These are phyloP conservation scores for Cercospora berteroae DNA, from an alignment of 2,329 filamentous ascomycete species.

Conservation along the genomic window DNA sequence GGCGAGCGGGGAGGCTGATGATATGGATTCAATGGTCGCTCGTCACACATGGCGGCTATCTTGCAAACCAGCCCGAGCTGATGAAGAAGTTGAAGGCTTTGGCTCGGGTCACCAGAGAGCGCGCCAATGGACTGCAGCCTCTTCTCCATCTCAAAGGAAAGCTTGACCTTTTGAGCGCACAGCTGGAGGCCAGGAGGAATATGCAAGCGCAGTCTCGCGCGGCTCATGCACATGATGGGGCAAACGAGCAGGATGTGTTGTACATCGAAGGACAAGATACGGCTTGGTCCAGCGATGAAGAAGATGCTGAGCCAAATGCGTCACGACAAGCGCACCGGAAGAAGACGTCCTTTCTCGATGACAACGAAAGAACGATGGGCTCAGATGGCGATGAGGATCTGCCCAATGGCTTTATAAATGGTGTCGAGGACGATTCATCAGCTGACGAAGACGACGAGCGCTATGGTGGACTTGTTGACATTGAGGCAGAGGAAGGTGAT, in stretches of 20 bases:
- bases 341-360: slow-evolving; percentile 11
- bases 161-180: slow-evolving; percentile 87
- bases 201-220: slow-evolving; percentile 55
- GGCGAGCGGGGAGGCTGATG: slow-evolving; percentile 85
- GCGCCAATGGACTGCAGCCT: slow-evolving; percentile 76
- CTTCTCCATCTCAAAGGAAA: slow-evolving; percentile 90
- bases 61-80: slow-evolving; percentile 82
- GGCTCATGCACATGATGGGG: slow-evolving; percentile 55
- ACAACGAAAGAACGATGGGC: slow-evolving; percentile 21
- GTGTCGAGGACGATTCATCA: slow-evolving; percentile 20
- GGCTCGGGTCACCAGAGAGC: slow-evolving; percentile 82
- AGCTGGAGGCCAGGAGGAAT: slow-evolving; percentile 74
- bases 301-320: slow-evolving; percentile 45
- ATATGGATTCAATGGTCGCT: slow-evolving; percentile 96
- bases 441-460: slow-evolving; percentile 27
- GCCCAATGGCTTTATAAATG: slow-evolving; percentile 22
- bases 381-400: slow-evolving; percentile 14
- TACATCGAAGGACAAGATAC: slow-evolving; percentile 83
- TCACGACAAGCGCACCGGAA: slow-evolving; percentile 31
- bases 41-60: slow-evolving; percentile 84
- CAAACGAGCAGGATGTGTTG: slow-evolving; percentile 71
- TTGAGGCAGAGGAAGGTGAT: slow-evolving; percentile 52
- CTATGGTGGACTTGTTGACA: slow-evolving; percentile 48
- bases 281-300: slow-evolving; percentile 53
- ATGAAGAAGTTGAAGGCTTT: slow-evolving; percentile 74